These are phyloP conservation scores for Prototheca wickerhamii DNA, from an alignment of 163 green algal species.

Conservation along the genomic window DNA sequence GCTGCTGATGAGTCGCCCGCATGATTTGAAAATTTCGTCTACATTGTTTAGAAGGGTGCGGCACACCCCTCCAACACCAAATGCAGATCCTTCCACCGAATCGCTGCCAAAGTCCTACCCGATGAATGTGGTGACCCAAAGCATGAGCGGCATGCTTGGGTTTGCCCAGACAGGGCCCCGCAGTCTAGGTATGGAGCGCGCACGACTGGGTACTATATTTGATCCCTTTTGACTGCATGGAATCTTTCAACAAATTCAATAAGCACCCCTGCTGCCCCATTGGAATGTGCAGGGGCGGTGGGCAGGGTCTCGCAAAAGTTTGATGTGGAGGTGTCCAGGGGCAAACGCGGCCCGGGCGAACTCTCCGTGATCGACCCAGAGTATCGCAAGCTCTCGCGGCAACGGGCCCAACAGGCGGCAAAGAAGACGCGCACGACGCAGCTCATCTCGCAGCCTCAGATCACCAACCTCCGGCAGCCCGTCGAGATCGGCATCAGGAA, in stretches of 20 bases:
- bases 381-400: conserved; percentile 20
- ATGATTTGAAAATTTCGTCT: too few relatives aligned
- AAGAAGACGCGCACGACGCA: conserved; percentile 22
- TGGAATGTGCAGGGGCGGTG: conserved; percentile 5
- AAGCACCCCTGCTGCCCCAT: too few relatives aligned
- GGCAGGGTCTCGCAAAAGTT: conserved; percentile 24
- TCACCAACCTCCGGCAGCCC: conserved; percentile 16
- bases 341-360: background rate
- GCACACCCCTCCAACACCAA: background rate
- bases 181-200: background rate
- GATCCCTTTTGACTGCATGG: background rate
- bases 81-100: conserved; percentile 4
- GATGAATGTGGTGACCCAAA: conserved; percentile 3
- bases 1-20: too few relatives aligned
- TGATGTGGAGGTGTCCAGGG: conserved; percentile 14
- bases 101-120: conserved; percentile 6
- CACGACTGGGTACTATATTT: too few relatives aligned
- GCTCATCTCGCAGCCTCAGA: conserved; percentile 18
- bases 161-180: background rate
- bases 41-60: too few relatives aligned
- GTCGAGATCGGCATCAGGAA: background rate
- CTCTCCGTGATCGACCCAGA: conserved; percentile 11
- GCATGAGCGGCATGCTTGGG: background rate
- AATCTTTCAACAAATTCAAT: background rate
- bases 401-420: conserved; percentile 14